Evolutionary conservation across 2,329 filamentous ascomycete species (phyloP).

Genomic region (Alternaria rosae): DNA sequence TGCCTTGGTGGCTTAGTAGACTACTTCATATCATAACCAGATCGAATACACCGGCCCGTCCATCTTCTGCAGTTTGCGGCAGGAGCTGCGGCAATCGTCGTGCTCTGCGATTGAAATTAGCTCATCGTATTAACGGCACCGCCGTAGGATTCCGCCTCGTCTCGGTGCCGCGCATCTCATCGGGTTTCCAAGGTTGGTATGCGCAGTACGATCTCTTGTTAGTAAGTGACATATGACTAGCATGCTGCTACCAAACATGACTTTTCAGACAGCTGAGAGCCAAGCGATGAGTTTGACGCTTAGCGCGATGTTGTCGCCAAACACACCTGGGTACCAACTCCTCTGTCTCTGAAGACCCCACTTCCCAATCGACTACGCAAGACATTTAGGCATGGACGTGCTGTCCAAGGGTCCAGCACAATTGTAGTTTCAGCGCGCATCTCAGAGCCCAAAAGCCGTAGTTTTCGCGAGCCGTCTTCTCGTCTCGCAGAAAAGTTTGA

Average conservation of each 20-base stretch:
- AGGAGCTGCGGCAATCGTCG: slow-evolving; percentile 1
- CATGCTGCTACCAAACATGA: not conserved
- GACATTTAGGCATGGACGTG: slow-evolving; percentile 2
- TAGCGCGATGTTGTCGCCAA: not conserved
- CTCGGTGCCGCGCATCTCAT: not conserved
- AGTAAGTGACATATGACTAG: not conserved
- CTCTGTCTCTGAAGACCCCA: slow-evolving; percentile 4
- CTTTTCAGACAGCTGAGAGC: not conserved
- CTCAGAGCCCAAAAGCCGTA: not conserved
- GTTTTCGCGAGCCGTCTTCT: slow-evolving; percentile 6
- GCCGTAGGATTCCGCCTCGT: not conserved
- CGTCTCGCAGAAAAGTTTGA: not conserved
- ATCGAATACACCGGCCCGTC: slow-evolving; percentile 1
- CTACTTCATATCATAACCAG: slow-evolving; percentile 24
- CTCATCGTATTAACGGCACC: not conserved
- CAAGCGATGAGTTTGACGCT: not conserved
- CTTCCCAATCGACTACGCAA: not conserved
- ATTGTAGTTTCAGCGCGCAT: not conserved
- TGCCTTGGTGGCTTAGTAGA: slow-evolving; percentile 41
- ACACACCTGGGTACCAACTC: not conserved
- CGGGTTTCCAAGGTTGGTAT: not conserved
- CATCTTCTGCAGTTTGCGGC: not conserved
- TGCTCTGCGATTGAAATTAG: not conserved
- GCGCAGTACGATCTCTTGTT: not conserved
- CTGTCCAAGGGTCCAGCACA: slow-evolving; percentile 2